Evolutionary conservation across 1,284 basidiomycete genomes (phyloP), one percentile per base, ranked within the genome.

Genomic region (Tylopilus orsonianus): DNA sequence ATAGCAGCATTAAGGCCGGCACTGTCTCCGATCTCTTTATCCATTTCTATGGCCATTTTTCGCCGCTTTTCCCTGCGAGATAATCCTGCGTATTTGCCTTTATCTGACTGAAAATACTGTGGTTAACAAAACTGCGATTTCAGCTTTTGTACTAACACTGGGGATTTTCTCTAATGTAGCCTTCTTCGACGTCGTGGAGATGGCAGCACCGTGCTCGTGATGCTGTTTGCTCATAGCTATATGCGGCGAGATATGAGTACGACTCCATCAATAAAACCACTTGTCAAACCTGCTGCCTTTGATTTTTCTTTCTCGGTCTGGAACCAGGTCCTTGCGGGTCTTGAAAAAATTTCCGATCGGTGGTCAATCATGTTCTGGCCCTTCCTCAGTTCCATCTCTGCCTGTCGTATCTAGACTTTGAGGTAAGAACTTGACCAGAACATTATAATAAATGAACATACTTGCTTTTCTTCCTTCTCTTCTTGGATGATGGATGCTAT

Each of bases 261-360:
- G 18, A 23, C 12, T 35, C 44, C 44, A 4, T 39, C 13, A 22
- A 46, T n/a, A 39, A 38, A 43, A 33, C 20, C 5, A 24, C 9
- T 14, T 8, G 27, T 48, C 30, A 61, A 74, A 94, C 93, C 85
- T 80, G 88, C 83, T 2, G 93, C 78, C 45, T 79, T 80, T 49
- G 78, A 72, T 70, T 92, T 98, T 58, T 97, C 93, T 66, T 88
- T 88, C 52, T 80, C 78, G 20, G 79, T 84, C 71, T 98, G 96
- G 81, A 99, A 99, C 97, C 97, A 99, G 12, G 95, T 97, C 55
- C 96, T 77, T 22, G 93, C 93, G 8, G 97, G 97, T 42, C 96
- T 79, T 27, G 90, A 85, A 67, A 87, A 92, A 60, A 99, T 99
- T 71, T 99, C 97, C n/a, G 81, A 83, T 66, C 91, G 81, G 61